Base-by-base conservation (phyloP, 2,329 filamentous ascomycete genomes). In the Myriosclerotinia scirpicola region DNA sequence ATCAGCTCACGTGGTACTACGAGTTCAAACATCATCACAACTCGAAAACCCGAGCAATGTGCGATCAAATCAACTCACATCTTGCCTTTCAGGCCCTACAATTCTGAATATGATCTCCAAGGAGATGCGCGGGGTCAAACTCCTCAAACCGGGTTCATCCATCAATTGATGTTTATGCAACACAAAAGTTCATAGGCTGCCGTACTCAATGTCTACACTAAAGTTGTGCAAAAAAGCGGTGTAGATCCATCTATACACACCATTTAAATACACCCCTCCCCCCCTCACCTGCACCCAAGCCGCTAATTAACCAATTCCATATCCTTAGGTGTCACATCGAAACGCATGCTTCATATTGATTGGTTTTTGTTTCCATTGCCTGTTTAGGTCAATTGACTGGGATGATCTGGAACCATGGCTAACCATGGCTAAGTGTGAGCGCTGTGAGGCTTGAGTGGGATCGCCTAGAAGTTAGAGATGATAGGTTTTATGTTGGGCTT, bases 181-280 rank as follows among this genome's bases (percentile, higher is more conserved):
- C 56, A 42, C 8, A 58, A 58, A 3, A 26, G 8, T 46, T 46
- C 44, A 46, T 46, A 46, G 44, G 17, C 26, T 17, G 30, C 11
- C 11, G 50, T 53, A 53, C 22, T 30, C 26, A n/a, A 17, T 20
- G 17, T 17, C 44, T 46, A 20, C 44, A 46, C 44, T 46, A 53
- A 46, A 59, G 42, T 59, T 60, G 40, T 60, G 56, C 56, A 60
- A 60, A 60, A 48, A 60, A 48, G 56, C 56, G 56, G 56, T 60
- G 56, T 48, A 34, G 26, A 54, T 36, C 26, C 15, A 22, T n/a
- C 46, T 48, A 5, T 17, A 48, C 44, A 22, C 48, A 14, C 48
- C 9, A 14, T 26, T 52, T 52, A 52, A 26, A 30, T 52, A 26
- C 48, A 52, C 48, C 5, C 50, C 22, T 52, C 22, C 14, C 22